phyloP scores from a whole-genome alignment of 352 stramenopile species.

The Pythium chondricola region DNA sequence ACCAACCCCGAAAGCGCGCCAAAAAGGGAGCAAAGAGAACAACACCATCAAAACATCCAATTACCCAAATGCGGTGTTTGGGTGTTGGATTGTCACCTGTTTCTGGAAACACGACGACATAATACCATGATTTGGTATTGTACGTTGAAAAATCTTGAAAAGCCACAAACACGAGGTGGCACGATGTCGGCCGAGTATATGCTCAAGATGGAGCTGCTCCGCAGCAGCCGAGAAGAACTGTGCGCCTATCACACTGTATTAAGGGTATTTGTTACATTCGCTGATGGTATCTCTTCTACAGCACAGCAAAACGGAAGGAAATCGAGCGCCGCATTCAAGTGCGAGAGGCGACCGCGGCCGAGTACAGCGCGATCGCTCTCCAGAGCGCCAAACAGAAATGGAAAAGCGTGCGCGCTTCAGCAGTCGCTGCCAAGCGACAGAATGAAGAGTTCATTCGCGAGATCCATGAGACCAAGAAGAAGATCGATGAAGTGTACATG shows the following conservation, averaged over 20 bases:
- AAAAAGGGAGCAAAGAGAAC: background rate
- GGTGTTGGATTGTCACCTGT: slow-evolving; percentile 10
- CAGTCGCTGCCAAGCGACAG: slow-evolving; percentile 33
- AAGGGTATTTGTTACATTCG: no score
- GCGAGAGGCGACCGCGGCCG: slow-evolving; percentile 63
- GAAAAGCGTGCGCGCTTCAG: slow-evolving; percentile 38
- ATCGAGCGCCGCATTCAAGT: slow-evolving; percentile 72
- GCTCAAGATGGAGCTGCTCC: slow-evolving; percentile 54
- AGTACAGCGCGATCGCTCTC: slow-evolving; percentile 63
- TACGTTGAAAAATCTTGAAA: no score
- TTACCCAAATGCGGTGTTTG: no score
- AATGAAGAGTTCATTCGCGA: slow-evolving; percentile 64
- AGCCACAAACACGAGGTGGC: no score
- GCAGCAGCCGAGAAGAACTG: slow-evolving; percentile 49
- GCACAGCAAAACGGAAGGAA: slow-evolving; percentile 39
- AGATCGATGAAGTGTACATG: slow-evolving; percentile 39
- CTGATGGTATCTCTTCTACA: slow-evolving; percentile 13
- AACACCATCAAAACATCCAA: no score
- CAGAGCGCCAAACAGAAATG: slow-evolving; percentile 63
- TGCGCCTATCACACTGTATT: slow-evolving; percentile 14
- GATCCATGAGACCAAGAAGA: slow-evolving; percentile 42
- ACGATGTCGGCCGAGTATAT: slow-evolving; percentile 56
- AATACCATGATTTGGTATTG: no score
- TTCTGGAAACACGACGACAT: no score
- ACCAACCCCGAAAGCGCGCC: slow-evolving; percentile 16